Evolutionary conservation across 2,329 filamentous ascomycete genomes (phyloP).

Genomic region (Nemania sp.): DNA sequence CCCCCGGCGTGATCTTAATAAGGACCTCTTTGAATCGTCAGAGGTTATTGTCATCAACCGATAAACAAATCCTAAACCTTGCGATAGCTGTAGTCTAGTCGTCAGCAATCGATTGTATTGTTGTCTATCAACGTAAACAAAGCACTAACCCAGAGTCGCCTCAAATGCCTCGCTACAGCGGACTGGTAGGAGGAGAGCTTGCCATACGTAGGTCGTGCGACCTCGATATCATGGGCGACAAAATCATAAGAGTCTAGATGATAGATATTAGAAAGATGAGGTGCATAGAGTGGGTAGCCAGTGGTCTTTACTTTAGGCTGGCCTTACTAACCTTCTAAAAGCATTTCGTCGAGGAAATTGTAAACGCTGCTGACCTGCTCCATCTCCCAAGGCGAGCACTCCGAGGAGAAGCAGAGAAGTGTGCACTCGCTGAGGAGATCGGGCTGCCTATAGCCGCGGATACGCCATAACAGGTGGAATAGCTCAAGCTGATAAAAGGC

Average conservation of each 20-base stretch:
- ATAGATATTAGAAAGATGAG: constrained; percentile 5
- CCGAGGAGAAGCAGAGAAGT: constrained; percentile 21
- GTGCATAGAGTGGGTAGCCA: neutral
- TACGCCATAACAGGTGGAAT: constrained; percentile 32
- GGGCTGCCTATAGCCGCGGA: neutral
- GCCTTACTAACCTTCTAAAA: constrained; percentile 29
- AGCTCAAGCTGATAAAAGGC: constrained; percentile 38
- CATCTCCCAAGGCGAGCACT: constrained; percentile 35
- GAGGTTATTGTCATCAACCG: neutral
- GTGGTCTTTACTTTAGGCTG: neutral
- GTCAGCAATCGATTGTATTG: neutral
- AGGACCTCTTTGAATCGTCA: neutral
- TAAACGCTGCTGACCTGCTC: constrained; percentile 36
- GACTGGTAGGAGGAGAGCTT: too few relatives aligned
- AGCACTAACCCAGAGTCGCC: neutral
- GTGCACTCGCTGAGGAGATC: neutral
- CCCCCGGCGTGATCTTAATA: neutral
- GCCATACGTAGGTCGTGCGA: too few relatives aligned
- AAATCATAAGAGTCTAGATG: constrained; percentile 31
- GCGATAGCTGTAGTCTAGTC: constrained; percentile 4
- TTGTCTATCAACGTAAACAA: neutral
- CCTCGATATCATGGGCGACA: constrained; percentile 34
- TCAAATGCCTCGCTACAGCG: neutral
- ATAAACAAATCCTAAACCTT: constrained; percentile 2
- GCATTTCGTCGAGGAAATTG: constrained; percentile 34